These are phyloP conservation scores for Arthrocladium fulminans DNA, from an alignment of 2,329 filamentous ascomycete species.

Conservation along the genomic window DNA sequence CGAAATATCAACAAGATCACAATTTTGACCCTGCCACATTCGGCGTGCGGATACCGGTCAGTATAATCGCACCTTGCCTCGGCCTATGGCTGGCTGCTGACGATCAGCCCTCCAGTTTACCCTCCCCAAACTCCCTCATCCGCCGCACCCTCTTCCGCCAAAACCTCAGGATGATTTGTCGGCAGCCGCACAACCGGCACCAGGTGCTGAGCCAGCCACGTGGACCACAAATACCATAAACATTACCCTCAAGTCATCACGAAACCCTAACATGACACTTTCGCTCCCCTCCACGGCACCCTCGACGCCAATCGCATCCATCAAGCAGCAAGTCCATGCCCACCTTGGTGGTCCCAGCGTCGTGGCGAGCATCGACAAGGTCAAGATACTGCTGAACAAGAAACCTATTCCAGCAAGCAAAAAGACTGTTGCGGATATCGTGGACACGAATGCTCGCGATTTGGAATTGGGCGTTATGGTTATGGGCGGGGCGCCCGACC, in stretches of 20 bases:
- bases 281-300: constrained; percentile 53
- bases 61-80: constrained; percentile 24
- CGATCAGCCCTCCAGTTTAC: constrained; percentile 31
- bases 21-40: constrained; percentile 76
- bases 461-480: constrained; percentile 85
- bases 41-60: constrained; percentile 66
- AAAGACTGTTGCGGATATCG: constrained; percentile 66
- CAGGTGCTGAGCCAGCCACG: constrained; percentile 16
- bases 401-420: constrained; percentile 63
- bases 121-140: constrained; percentile 37
- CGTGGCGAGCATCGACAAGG: constrained; percentile 52
- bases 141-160: constrained; percentile 36
- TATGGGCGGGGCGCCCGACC: constrained; percentile 56
- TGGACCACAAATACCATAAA: constrained; percentile 27
- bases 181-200: constrained; percentile 21
- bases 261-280: constrained; percentile 63
- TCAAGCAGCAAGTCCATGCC: constrained; percentile 61
- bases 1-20: constrained; percentile 81
- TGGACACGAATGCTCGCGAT: constrained; percentile 38
- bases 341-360: constrained; percentile 42
- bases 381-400: constrained; percentile 78
- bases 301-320: constrained; percentile 65
- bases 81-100: background rate
- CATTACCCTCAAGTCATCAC: constrained; percentile 64
- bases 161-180: constrained; percentile 26